Percentiles rank a stretch among this genome's conserved stretches.
These are phyloP conservation scores for Cladophialophora carrionii DNA, from an alignment of 2,329 filamentous ascomycete genomes.

Conservation along the genomic window DNA sequence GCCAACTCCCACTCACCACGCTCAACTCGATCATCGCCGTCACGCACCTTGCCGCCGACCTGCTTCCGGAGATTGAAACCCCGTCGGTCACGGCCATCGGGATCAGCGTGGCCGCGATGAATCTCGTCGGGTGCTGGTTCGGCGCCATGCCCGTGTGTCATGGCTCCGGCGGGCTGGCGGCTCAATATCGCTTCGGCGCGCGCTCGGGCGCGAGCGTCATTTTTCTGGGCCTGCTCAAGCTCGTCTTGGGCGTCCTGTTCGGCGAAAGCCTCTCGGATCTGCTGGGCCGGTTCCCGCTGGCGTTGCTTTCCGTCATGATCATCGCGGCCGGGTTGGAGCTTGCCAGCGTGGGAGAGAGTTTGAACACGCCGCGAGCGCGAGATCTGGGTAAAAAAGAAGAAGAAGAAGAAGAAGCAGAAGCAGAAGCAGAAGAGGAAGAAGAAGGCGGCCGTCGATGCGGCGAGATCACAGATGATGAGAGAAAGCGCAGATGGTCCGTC, in stretches of 20 bases:
- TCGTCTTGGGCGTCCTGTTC: conserved; percentile 74
- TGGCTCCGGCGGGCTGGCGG: conserved; percentile 86
- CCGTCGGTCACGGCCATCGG: conserved; percentile 78
- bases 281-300: conserved; percentile 72
- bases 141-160: conserved; percentile 96
- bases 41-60: conserved; percentile 73
- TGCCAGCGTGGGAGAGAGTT: conserved; percentile 77
- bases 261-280: conserved; percentile 73
- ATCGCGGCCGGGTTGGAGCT: conserved; percentile 86
- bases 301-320: conserved; percentile 83
- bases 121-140: conserved; percentile 84
- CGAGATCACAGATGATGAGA: conserved; percentile 53
- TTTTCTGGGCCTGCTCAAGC: conserved; percentile 73
- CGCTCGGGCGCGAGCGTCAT: conserved; percentile 83
- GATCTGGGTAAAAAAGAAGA: conserved; percentile 56
- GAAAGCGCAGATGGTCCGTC: conserved; percentile 77
- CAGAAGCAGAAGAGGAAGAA: no score
- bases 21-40: conserved; percentile 93
- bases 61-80: conserved; percentile 69
- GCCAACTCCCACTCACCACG: conserved; percentile 86
- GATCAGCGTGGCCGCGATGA: conserved; percentile 80
- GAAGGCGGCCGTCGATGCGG: not conserved
- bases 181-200: conserved; percentile 88
- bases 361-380: conserved; percentile 73
- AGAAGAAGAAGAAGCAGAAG: no score